These are phyloP conservation scores for Aaosphaeria arxii DNA, from an alignment of 2,329 filamentous ascomycete species.

Conservation along the genomic window DNA sequence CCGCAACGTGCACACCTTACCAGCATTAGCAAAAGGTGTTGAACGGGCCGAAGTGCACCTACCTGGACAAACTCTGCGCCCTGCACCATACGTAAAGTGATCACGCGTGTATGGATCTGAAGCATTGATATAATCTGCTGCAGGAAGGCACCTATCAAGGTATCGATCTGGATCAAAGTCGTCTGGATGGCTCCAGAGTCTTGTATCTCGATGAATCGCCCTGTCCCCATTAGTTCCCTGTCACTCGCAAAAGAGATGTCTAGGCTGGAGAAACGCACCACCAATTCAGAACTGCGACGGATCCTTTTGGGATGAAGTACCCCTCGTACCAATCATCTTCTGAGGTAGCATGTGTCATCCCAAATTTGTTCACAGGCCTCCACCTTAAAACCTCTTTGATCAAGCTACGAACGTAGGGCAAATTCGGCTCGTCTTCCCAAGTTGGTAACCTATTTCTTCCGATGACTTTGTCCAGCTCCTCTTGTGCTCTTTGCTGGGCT, in stretches of 20 bases:
- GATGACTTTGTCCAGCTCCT: slow-evolving; percentile 28
- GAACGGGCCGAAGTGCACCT: slow-evolving; percentile 36
- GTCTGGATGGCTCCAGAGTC: slow-evolving; percentile 21
- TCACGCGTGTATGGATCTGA: slow-evolving; percentile 31
- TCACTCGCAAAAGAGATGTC: neutral
- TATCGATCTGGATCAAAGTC: slow-evolving; percentile 30
- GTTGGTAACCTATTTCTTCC: slow-evolving; percentile 26
- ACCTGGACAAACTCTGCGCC: slow-evolving; percentile 34
- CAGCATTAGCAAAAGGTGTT: too few species aligned
- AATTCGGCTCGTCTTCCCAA: slow-evolving; percentile 25
- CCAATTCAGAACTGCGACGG: slow-evolving; percentile 30
- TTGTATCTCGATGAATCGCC: slow-evolving; percentile 33
- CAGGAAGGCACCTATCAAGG: slow-evolving; percentile 17
- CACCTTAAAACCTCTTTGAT: slow-evolving; percentile 32
- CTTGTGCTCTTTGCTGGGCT: slow-evolving; percentile 21
- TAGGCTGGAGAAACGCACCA: slow-evolving; percentile 16
- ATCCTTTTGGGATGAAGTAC: slow-evolving; percentile 38
- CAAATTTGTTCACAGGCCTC: slow-evolving; percentile 29
- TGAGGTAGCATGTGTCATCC: slow-evolving; percentile 31
- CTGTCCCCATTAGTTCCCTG: slow-evolving; percentile 6
- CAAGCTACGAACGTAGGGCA: slow-evolving; percentile 35
- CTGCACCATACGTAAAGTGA: slow-evolving; percentile 36
- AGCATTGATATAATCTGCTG: slow-evolving; percentile 29
- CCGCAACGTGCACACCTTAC: slow-evolving; percentile 30
- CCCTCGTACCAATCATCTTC: slow-evolving; percentile 38